Evolutionary conservation across 2,329 filamentous ascomycete species (phyloP), one percentile per base, ranked within the genome.

Genomic region (Xylaria sp.): DNA sequence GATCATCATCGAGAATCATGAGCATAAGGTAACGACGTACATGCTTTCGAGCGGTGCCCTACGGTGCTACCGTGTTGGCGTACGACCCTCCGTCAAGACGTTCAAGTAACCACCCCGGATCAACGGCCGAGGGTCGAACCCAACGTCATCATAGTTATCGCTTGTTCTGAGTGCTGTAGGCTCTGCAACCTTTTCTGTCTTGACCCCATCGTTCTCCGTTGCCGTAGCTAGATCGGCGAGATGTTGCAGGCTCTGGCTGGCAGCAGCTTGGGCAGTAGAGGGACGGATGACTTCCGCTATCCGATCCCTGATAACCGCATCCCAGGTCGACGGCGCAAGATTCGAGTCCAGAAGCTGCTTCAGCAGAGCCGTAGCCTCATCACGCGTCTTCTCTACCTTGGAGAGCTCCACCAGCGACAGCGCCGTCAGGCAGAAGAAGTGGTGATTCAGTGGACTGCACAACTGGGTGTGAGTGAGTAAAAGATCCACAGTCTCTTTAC

Each of bases 361-460:
- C 20, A 88, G 75, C 7, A 83, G 74, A 52, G 75, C 73, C 13
- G 75, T 75, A 0, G 85, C 85, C 59, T 86, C 83, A 4, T 84
- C 80, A 41, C 77, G 78, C 2, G 80, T 83, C 56, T 74, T 76
- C 7, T 84, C 79, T 7, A 80, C 71, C 61, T 80, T 82, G 26
- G 73, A 72, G 29, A 90, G 75, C 59, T 87, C 83, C 44, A 83
- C 71, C 3, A 91, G 73, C n/a, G 82, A 80, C 64, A 89, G 74
- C 9, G 81, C 76, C 1, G 80, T 78, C 8, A 90, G 75, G 11
- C 78, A 79, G 49, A 80, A 80, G 60, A 88, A 87, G 65, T 91
- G 86, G 65, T 90, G 85, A 50, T 84, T 85, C 41, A 91, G 72
- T 0, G 88, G 87, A 48, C 79, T 86, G 42, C 83, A 73, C 7